Evolutionary conservation across 129 eudicot genomes (phyloP).

Genomic region (Flaveria bidentis): DNA sequence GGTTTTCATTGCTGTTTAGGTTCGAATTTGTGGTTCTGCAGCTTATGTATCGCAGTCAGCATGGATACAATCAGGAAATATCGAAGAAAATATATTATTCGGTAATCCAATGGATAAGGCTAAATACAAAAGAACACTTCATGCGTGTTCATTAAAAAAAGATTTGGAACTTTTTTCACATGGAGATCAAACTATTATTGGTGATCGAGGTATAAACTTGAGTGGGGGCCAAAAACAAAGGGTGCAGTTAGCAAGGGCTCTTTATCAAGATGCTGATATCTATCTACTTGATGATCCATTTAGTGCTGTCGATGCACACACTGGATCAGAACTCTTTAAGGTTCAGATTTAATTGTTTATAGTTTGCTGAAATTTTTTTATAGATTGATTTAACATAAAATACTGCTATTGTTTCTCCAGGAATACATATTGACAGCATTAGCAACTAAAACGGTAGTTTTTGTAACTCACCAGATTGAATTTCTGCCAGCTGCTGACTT

Average conservation of each 20-base stretch:
- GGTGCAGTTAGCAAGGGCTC: conserved; percentile 97
- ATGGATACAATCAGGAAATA: conserved; percentile 95
- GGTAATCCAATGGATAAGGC: conserved; percentile 92
- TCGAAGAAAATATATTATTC: conserved; percentile 82
- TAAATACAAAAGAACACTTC: conserved; percentile 66
- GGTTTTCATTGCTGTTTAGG: conserved; percentile 44
- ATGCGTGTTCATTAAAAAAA: conserved; percentile 78
- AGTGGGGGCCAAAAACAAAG: conserved; percentile 99
- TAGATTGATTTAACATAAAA: conserved; percentile 25
- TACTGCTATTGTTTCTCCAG: conserved; percentile 40
- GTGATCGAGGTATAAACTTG: conserved; percentile 93
- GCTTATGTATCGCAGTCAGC: conserved; percentile 98
- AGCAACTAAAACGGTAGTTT: conserved; percentile 84
- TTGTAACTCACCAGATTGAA: conserved; percentile 95
- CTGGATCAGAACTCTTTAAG: conserved; percentile 83
- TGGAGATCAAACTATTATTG: conserved; percentile 93
- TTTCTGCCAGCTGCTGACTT: conserved; percentile 86
- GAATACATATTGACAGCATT: conserved; percentile 87
- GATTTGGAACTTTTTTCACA: conserved; percentile 82
- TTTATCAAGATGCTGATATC: conserved; percentile 96
- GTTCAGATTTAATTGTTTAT: conserved; percentile 30
- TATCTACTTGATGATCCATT: conserved; percentile 97
- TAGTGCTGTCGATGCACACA: conserved; percentile 98
- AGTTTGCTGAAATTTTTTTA: background rate
- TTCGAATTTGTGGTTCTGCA: conserved; percentile 76